Evolutionary conservation across 371 early-diverging fungal genomes (phyloP).

Genomic region (Mortierella sp.): DNA sequence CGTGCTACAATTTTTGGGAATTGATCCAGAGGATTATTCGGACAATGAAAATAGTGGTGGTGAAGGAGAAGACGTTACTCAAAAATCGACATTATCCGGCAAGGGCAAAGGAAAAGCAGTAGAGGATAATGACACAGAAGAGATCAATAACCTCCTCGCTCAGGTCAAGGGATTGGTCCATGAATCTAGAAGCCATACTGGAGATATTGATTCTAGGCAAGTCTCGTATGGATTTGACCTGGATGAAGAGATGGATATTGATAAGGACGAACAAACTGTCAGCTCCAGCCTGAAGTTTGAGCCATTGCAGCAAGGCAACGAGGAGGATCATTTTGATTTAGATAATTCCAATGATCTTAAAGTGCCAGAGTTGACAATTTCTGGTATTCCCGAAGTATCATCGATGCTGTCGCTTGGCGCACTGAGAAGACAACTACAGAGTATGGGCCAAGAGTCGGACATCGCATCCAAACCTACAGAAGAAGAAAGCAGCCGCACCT

Average conservation of each 20-base stretch:
- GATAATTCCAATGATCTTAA: background rate
- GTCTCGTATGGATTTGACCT: background rate
- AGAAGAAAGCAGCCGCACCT: too few species aligned
- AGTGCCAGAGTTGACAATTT: background rate
- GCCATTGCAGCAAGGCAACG: constrained; percentile 32
- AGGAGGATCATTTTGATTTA: constrained; percentile 27
- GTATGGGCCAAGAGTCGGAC: constrained; percentile 4
- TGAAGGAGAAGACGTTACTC: constrained; percentile 1
- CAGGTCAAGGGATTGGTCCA: constrained; percentile 42
- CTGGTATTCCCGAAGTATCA: background rate
- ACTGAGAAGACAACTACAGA: constrained; percentile 23
- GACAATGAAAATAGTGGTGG: constrained; percentile 14
- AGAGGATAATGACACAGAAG: constrained; percentile 17
- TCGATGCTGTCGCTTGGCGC: constrained; percentile 24
- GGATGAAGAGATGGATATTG: constrained; percentile 2
- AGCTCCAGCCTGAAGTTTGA: constrained; percentile 23
- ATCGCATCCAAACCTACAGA: background rate
- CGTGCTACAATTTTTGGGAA: constrained; percentile 44
- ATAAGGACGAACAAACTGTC: background rate
- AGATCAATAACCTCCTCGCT: constrained; percentile 29
- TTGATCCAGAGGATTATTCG: constrained; percentile 29
- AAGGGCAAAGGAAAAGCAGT: constrained; percentile 37
- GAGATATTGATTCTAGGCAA: constrained; percentile 11
- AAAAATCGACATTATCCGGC: background rate
- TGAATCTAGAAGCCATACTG: constrained; percentile 23